A percentile compares a stretch with the other conserved stretches of the same genome.
Conservation (phyloP, 306 rosid genomes). For the Cucumis cinereus region DNA sequence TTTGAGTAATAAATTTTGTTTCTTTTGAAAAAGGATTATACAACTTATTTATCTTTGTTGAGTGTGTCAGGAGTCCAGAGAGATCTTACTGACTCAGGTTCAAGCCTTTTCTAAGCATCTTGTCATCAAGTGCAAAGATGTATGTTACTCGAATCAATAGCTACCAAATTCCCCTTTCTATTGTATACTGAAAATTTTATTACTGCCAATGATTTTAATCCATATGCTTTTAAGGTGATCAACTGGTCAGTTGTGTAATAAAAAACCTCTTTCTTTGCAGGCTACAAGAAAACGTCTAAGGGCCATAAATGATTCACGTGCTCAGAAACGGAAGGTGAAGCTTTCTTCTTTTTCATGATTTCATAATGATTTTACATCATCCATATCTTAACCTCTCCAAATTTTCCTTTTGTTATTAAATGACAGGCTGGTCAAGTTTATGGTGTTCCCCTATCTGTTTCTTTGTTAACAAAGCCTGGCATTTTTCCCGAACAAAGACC, state of each 20-base stretch:
- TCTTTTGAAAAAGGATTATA: neutral
- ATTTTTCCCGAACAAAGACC: slow-evolving; percentile 68
- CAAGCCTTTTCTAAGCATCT: slow-evolving; percentile 34
- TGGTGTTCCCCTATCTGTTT: slow-evolving; percentile 79
- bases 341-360: slow-evolving; percentile 8
- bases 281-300: slow-evolving; percentile 72
- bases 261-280: slow-evolving; percentile 34
- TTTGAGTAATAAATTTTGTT: neutral
- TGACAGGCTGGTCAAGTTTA: slow-evolving; percentile 96
- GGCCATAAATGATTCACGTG: slow-evolving; percentile 94
- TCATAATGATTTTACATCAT: neutral
- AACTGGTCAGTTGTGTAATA: neutral
- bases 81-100: slow-evolving; percentile 53
- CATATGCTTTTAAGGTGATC: neutral
- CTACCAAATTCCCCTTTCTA: neutral
- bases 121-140: slow-evolving; percentile 77
- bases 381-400: neutral
- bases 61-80: slow-evolving; percentile 68
- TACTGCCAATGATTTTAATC: neutral
- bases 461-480: slow-evolving; percentile 64
- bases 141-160: slow-evolving; percentile 19
- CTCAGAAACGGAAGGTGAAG: slow-evolving; percentile 86
- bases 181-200: neutral
- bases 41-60: slow-evolving; percentile 22
- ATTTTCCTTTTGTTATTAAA: slow-evolving; percentile 16